Base-by-base conservation (phyloP, 164 flowering plant genomes). In the Berberis thunbergii region DNA sequence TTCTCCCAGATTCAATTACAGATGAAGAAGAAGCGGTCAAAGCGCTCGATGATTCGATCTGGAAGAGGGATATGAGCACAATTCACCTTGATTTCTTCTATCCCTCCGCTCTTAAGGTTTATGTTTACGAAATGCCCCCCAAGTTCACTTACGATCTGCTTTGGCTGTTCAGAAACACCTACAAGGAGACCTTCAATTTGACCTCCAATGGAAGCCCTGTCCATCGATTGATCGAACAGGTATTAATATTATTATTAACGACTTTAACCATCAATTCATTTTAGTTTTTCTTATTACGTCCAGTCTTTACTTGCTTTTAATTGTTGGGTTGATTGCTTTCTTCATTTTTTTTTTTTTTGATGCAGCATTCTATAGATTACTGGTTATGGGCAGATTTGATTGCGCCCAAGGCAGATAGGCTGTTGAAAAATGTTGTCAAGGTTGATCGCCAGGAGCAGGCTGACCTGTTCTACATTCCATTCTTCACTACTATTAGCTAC, bases 311-410 rank as follows among this genome's bases (percentile, higher is more conserved):
- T 49, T 5, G 52, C 10, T 6, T 49, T 5, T 5, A 10, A 5
- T 54, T 54, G n/a, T 1, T 59, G 45, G 26, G 54, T 67, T 1
- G 41, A 10, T 52, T n/a, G 2, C 3, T 1, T 55, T 1, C 41
- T 55, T n/a, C 3, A 26, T 41, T 53, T 39, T 13, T 7, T 2
- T 12, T n/a, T 10, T 13, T 41, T 48, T 11, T 61, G 52, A 39
- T 76, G 79, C 87, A 89, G 96, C 98, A 92, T 79, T 89, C 98
- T 2, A 69, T 92, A 57, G 98, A 92, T 74, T 92, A 84, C 68
- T 92, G 98, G 98, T 78, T 92, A 52, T 92, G 98, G 98, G 96
- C 85, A 53, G 98, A 92, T 69, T 71, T 92, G 82, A 84, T 89
- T 62, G 87, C 96, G 42, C 96, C 90, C 1, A 83, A 86, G 49